Evolutionary conservation across 225 moss, liverwort and hornwort species (phyloP), one percentile per base, ranked within the genome.

Genomic region (Thuidium tamariscinum): DNA sequence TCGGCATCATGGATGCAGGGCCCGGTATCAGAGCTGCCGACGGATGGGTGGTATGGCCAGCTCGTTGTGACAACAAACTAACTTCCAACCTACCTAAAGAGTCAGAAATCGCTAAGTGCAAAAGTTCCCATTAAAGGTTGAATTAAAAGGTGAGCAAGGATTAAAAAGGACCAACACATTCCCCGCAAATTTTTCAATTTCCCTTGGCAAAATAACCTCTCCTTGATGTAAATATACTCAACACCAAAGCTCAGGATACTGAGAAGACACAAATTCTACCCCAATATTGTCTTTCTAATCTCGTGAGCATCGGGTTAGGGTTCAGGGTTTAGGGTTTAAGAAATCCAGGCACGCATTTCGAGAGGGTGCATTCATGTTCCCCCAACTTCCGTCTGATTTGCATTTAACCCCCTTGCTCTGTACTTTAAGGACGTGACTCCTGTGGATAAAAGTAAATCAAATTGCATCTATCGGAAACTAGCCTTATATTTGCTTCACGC

Each of bases 261-360:
- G 63, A 88, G 39, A 74, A 86, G 30, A 80, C 29, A 41, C 15
- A 75, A 19, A 57, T 85, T 82, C 49, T n/a, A 64, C 57, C 56
- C 26, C 60, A 32, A 21, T 44, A 51, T 20, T 36, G 68, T 17
- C 75, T 69, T 79, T 70, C 69, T 46, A 83, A 56, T 55, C 62
- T 66, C 59, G 66, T 52, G 51, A 77, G 57, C 56, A 60, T 86
- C 62, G 39, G 26, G 13, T 62, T 60, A 63, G 74, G 74, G 67
- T 82, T 67, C 41, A 85, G 87, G 91, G 85, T 91, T 89, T 86
- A 89, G 83, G 91, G 91, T 91, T 91, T 89, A 83, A 88, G 87
- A 67, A 87, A 60, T 49, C 61, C 71, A 81, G 64, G 27, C n/a
- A 64, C 55, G 71, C 64, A 83, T 54, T 46, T 66, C 54, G 37